phyloP scores from a whole-genome alignment of 2,329 filamentous ascomycete species.

The Emergomyces pasteurianus region DNA sequence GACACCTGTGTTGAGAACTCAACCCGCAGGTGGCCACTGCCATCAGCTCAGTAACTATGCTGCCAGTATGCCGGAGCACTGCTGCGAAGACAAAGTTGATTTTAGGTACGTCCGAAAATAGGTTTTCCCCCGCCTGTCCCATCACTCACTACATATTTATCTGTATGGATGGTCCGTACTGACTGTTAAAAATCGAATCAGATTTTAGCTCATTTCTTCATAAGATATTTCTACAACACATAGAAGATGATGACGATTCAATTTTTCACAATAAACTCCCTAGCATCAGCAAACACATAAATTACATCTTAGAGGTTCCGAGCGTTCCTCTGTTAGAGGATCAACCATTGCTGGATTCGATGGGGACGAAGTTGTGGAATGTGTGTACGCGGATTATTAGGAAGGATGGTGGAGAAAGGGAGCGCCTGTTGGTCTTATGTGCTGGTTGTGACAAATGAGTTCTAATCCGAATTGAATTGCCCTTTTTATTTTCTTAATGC shows the following conservation, averaged over 20 bases:
- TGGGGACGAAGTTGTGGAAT: conserved; percentile 30
- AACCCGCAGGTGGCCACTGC: neutral
- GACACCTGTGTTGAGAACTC: neutral
- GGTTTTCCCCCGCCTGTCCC: neutral
- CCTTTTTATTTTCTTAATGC: neutral
- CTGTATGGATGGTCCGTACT: neutral
- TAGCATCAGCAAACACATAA: conserved; percentile 8
- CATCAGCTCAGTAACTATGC: neutral
- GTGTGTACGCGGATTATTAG: conserved; percentile 17
- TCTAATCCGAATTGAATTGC: conserved; percentile 13
- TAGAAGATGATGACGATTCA: neutral
- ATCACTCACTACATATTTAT: neutral
- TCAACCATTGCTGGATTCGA: conserved; percentile 17
- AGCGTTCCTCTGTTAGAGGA: conserved; percentile 2
- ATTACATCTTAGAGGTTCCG: conserved; percentile 7
- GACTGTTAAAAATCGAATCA: neutral
- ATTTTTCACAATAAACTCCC: neutral
- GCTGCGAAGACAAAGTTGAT: neutral
- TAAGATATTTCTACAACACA: neutral
- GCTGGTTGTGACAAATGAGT: conserved; percentile 14
- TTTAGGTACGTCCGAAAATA: neutral
- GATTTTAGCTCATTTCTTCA: neutral
- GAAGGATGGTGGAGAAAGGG: conserved; percentile 4
- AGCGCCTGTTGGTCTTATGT: conserved; percentile 14
- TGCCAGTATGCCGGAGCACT: neutral